phyloP scores from a whole-genome alignment of 2,329 filamentous ascomycete genomes.

The Ophiostoma montium region DNA sequence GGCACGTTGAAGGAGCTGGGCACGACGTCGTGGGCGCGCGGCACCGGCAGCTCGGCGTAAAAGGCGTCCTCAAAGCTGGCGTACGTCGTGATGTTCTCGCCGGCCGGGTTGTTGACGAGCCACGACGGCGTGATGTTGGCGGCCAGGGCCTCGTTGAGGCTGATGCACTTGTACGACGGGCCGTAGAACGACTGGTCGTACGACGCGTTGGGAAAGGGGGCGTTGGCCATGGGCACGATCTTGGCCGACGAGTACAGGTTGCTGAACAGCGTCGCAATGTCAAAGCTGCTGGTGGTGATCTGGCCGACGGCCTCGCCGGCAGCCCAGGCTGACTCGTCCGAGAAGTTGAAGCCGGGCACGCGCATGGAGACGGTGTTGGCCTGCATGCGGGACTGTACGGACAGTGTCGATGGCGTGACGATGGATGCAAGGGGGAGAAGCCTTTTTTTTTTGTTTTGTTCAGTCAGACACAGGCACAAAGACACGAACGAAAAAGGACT shows the following conservation, averaged over 20 bases:
- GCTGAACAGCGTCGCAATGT: constrained; percentile 5
- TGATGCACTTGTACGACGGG: constrained; percentile 8
- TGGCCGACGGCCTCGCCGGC: neutral
- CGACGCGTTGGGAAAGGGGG: constrained; percentile 3
- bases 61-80: constrained; percentile 5
- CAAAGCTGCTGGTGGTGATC: neutral
- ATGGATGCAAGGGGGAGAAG: constrained; percentile 6
- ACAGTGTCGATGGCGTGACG: constrained; percentile 6
- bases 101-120: constrained; percentile 1
- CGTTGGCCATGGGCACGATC: neutral
- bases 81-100: neutral
- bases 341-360: constrained; percentile 2
- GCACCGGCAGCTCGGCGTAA: constrained; percentile 6
- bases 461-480: no score
- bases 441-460: no score
- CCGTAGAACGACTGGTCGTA: constrained; percentile 9
- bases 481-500: no score
- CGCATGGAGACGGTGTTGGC: neutral
- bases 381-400: neutral
- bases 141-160: constrained; percentile 1
- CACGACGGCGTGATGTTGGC: neutral
- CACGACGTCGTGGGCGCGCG: neutral
- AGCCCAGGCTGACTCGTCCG: neutral
- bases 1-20: no score
- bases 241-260: constrained; percentile 5